Evolutionary conservation across 805 yeast species (phyloP).

Genomic region (Wickerhamiella kurtzmanii): DNA sequence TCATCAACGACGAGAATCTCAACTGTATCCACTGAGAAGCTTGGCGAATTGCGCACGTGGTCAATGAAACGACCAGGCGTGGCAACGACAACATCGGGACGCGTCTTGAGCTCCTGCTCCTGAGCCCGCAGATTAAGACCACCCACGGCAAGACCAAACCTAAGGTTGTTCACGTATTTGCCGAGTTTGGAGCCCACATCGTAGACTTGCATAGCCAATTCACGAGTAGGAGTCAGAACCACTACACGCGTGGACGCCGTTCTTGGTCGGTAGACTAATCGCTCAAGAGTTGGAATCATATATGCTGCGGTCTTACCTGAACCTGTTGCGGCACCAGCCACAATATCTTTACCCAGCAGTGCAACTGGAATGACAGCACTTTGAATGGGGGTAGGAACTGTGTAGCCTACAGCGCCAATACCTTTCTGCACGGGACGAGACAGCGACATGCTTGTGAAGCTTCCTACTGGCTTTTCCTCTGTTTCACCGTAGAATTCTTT

Average conservation of each 20-base stretch:
- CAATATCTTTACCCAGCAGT: conserved; percentile 83
- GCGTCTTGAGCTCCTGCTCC: conserved; percentile 78
- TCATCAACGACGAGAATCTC: conserved; percentile 92
- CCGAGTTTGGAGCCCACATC: conserved; percentile 86
- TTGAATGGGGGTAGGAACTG: conserved; percentile 90
- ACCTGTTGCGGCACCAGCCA: conserved; percentile 99
- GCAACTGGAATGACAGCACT: conserved; percentile 89
- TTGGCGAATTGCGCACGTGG: conserved; percentile 88
- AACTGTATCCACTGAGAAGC: conserved; percentile 78
- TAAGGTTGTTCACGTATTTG: conserved; percentile 56
- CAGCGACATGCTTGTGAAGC: conserved; percentile 64
- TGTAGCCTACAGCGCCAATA: conserved; percentile 62
- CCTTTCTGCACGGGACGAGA: conserved; percentile 88
- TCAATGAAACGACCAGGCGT: conserved; percentile 98
- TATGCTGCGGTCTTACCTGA: conserved; percentile 99
- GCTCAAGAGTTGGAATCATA: conserved; percentile 88
- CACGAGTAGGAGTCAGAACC: conserved; percentile 92
- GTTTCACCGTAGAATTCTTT: conserved; percentile 26
- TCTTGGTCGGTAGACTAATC: conserved; percentile 80
- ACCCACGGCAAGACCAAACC: conserved; percentile 96
- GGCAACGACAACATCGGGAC: conserved; percentile 95
- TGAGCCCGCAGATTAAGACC: conserved; percentile 91
- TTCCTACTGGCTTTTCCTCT: conserved; percentile 34
- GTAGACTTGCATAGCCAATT: conserved; percentile 86
- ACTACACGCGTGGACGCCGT: conserved; percentile 81